Conservation (phyloP, 768 basidiomycete species). For the Termitomyces sp. region DNA sequence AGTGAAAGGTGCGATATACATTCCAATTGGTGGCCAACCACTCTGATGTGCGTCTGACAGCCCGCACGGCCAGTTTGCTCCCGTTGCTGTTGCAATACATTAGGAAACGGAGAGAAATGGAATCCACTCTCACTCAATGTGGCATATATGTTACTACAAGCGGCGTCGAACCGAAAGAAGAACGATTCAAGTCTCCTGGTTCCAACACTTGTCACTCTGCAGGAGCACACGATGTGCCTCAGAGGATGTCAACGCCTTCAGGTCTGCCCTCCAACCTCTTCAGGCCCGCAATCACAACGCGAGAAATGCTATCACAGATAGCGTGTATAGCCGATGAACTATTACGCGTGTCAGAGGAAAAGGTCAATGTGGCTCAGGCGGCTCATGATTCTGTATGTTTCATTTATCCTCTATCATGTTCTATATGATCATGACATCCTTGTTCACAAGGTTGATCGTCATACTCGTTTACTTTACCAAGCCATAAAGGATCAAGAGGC, state of each 20-base stretch:
- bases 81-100: constrained; percentile 46
- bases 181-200: neutral
- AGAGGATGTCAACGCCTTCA: constrained; percentile 7
- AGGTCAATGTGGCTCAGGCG: constrained; percentile 67
- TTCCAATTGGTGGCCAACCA: constrained; percentile 7
- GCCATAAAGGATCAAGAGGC: constrained; percentile 45
- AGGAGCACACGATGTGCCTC: neutral
- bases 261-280: constrained; percentile 18
- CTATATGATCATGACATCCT: constrained; percentile 3
- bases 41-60: constrained; percentile 20
- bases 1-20: constrained; percentile 37
- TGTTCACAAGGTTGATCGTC: constrained; percentile 61
- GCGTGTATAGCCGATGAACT: constrained; percentile 56
- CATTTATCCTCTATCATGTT: neutral
- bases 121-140: neutral
- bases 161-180: neutral
- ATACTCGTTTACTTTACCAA: constrained; percentile 73
- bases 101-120: constrained; percentile 15
- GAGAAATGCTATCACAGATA: constrained; percentile 50
- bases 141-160: neutral
- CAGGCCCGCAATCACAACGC: constrained; percentile 31
- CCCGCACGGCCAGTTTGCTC: constrained; percentile 33
- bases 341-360: constrained; percentile 66
- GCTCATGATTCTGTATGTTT: constrained; percentile 61
- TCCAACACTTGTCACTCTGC: neutral